Evolutionary conservation across 148 eudicot species (phyloP), one percentile per base, ranked within the genome.

Genomic region (Suaeda aralocaspica): DNA sequence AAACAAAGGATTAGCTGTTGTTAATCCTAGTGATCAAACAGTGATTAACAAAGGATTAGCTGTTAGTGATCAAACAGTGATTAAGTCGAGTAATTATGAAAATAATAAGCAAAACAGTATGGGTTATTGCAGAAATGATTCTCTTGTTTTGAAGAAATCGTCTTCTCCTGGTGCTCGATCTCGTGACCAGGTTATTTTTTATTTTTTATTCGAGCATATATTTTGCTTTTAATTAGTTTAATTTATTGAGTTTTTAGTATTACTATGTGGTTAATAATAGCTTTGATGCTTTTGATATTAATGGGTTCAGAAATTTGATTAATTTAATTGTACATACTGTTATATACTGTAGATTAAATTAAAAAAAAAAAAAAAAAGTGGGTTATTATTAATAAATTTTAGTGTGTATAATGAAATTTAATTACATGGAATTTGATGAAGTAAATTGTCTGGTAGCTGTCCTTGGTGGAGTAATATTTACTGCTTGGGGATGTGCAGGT

Each of bases 101-200:
- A 12, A 39, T 41, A 41, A 25, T 2, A 60, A 25, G 34, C 76
- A 77, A 19, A 64, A 50, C 55, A 74, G 59, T 57, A 67, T 67
- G 72, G 77, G 65, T 4, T 25, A 59, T 50, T 18, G 39, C 44
- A 77, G 14, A n/a, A 73, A 56, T 21, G 81, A 80, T 21, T 76
- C 78, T 56, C 79, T 80, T 3, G 71, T 55, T 55, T 56, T 71
- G 0, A 83, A 69, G 2, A 83, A 75, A 82, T 82, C 92, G 48
- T 74, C 81, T 9, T 61, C 83, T 11, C 62, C 78, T 59, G 72
- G 42, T 12, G 41, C 82, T 21, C 58, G 51, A 69, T 56, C 87
- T 56, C 81, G 77, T 30, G 66, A 85, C 68, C 87, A 87, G 89
- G 92, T 87, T 66, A 46, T 13, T 62, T 6, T 24, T 55, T 55